A percentile compares a stretch with the other conserved stretches of the same genome.
Evolutionary conservation across 2,329 filamentous ascomycete genomes (phyloP).

Genomic region (Ophiostoma ulmi): DNA sequence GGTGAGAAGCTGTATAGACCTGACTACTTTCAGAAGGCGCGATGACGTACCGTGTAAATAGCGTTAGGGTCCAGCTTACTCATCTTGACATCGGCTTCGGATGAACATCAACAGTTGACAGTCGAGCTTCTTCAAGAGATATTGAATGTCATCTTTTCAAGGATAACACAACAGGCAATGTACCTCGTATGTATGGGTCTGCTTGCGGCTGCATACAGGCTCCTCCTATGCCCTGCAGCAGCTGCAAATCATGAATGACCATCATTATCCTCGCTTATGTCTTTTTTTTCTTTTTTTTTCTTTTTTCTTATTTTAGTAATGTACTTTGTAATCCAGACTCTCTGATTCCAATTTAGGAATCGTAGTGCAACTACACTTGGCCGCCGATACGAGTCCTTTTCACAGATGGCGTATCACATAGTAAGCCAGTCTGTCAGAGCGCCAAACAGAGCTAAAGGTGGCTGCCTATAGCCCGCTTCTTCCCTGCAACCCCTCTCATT

Average conservation of each 20-base stretch:
- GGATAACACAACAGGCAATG: not conserved
- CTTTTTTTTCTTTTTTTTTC: too few species aligned
- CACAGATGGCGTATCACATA: not conserved
- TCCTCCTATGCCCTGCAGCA: not conserved
- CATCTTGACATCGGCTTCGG: not conserved
- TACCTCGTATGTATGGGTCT: not conserved
- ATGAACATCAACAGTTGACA: not conserved
- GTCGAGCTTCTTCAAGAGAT: not conserved
- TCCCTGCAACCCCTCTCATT: not conserved
- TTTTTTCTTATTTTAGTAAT: not conserved
- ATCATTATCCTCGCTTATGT: not conserved
- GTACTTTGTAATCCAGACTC: not conserved
- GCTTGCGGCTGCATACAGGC: not conserved
- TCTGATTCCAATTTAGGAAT: not conserved
- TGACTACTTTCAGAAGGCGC: not conserved
- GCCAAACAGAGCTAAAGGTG: not conserved
- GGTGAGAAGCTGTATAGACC: not conserved
- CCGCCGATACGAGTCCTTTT: not conserved
- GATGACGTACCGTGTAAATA: not conserved
- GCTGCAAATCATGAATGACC: not conserved
- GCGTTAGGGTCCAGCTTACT: not conserved
- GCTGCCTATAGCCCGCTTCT: constrained; percentile 1
- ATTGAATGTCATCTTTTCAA: not conserved
- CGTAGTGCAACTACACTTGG: not conserved
- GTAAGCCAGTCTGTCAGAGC: not conserved